A percentile compares a stretch with the other conserved stretches of the same genome.
Conservation (phyloP, 108 stramenopile genomes). For the Phaeodactylum tricornutum region DNA sequence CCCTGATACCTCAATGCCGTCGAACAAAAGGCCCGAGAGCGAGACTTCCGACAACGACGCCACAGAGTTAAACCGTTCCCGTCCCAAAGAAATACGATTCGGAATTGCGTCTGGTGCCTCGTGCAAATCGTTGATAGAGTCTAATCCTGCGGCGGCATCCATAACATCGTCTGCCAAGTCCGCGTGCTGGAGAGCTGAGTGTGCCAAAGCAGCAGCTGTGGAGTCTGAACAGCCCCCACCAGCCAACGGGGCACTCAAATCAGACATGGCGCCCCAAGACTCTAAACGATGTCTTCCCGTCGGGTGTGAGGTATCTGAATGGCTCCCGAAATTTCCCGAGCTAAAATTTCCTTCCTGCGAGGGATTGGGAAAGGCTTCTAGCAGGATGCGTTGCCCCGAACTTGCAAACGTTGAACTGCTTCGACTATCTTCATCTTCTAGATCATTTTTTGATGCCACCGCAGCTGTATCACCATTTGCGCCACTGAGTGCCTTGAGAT, state of each 20-base stretch:
- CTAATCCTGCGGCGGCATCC: constrained; percentile 41
- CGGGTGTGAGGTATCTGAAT: constrained; percentile 3
- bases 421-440: constrained; percentile 10
- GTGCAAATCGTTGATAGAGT: constrained; percentile 1
- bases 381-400: constrained; percentile 22
- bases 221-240: constrained; percentile 11
- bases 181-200: constrained; percentile 3
- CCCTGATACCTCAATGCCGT: constrained; percentile 17
- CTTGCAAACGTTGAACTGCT: constrained; percentile 19
- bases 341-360: background rate
- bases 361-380: constrained; percentile 34
- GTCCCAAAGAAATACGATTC: constrained; percentile 15
- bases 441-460: constrained; percentile 2
- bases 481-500: constrained; percentile 35
- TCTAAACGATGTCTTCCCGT: constrained; percentile 50
- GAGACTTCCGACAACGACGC: constrained; percentile 51
- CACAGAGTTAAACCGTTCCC: constrained; percentile 47
- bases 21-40: constrained; percentile 4
- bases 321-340: constrained; percentile 14
- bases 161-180: constrained; percentile 36
- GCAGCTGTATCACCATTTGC: constrained; percentile 8
- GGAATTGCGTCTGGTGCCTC: background rate
- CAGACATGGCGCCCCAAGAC: constrained; percentile 86
- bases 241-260: constrained; percentile 33
- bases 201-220: constrained; percentile 6